Conservation (phyloP, 805 yeast species). For the Yamadazyma tumulicola region DNA sequence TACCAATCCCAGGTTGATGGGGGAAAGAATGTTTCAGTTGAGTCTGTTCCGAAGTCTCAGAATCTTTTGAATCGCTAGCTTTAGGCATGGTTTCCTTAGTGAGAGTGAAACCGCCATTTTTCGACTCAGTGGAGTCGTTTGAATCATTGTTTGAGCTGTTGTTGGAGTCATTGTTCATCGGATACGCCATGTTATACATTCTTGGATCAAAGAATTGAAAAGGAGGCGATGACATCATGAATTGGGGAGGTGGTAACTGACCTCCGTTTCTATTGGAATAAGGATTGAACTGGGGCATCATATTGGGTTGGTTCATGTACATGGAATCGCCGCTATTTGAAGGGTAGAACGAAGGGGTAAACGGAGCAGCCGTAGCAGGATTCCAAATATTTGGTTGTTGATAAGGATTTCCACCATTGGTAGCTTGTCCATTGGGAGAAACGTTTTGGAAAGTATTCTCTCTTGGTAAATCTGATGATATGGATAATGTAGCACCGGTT, state of each 20-base stretch:
- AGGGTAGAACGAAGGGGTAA: constrained; percentile 42
- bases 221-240: constrained; percentile 36
- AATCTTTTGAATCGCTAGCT: not conserved
- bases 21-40: not conserved
- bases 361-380: constrained; percentile 60
- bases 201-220: constrained; percentile 35
- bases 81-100: not conserved
- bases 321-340: not conserved
- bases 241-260: constrained; percentile 31
- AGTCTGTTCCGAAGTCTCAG: not conserved
- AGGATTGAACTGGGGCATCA: constrained; percentile 20
- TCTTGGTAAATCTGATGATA: constrained; percentile 22
- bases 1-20: constrained; percentile 26
- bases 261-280: constrained; percentile 18
- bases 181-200: constrained; percentile 24
- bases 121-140: not conserved
- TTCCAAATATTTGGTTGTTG: constrained; percentile 50
- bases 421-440: not conserved
- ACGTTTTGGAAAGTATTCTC: constrained; percentile 3
- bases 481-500: constrained; percentile 35
- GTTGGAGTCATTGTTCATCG: constrained; percentile 18
- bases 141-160: constrained; percentile 1
- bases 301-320: not conserved
- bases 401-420: not conserved
- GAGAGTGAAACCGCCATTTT: constrained; percentile 1